Evolutionary conservation across 1,139 yeast species (phyloP).

Genomic region (Eremothecium coryli): DNA sequence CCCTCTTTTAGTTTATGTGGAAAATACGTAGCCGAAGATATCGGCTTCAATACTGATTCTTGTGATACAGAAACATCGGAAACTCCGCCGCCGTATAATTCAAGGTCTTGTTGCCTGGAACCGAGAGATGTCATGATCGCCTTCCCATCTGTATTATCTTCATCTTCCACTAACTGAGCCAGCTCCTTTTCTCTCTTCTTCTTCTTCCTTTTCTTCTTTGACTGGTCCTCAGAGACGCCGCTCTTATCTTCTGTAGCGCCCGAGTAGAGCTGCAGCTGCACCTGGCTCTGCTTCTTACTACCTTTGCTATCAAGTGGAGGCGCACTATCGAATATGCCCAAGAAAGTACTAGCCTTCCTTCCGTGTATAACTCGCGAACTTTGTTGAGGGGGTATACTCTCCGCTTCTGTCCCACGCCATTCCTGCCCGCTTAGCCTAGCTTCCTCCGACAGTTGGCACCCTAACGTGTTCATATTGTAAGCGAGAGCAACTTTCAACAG

Average conservation of each 20-base stretch:
- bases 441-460: too few relatives aligned
- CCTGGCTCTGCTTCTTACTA: conserved; percentile 1
- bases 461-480: too few relatives aligned
- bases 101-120: conserved; percentile 4
- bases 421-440: too few relatives aligned
- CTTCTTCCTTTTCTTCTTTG: conserved; percentile 7
- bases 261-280: too few relatives aligned
- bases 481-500: too few relatives aligned
- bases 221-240: background rate
- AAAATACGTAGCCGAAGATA: conserved; percentile 58
- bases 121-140: background rate
- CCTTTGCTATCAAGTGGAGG: conserved; percentile 1
- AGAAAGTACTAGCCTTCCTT: conserved; percentile 30
- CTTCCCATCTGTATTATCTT: background rate
- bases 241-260: background rate
- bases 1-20: conserved; percentile 41
- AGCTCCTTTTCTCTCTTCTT: background rate
- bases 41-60: conserved; percentile 37
- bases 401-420: too few relatives aligned
- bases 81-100: background rate
- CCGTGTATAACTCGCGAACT: conserved; percentile 17
- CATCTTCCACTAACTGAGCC: background rate
- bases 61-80: background rate
- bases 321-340: conserved; percentile 28
- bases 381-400: too few relatives aligned